Conservation (phyloP, 139 green algal genomes). For the Micractinium conductrix region DNA sequence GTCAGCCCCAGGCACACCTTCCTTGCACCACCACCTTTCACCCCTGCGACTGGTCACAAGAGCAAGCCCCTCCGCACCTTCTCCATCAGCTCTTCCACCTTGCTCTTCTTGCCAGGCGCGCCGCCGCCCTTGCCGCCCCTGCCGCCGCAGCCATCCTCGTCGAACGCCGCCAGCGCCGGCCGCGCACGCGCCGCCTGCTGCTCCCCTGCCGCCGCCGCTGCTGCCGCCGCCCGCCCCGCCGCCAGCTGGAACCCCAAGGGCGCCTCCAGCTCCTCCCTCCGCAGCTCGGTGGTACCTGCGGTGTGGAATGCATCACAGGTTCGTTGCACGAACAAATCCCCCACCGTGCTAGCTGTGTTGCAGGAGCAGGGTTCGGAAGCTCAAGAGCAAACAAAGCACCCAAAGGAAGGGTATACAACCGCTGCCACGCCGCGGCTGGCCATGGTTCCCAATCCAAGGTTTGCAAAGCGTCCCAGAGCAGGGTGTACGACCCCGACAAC, state of each 20-base stretch:
- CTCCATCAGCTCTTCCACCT: constrained; percentile 85
- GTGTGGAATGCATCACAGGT: no score
- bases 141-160: constrained; percentile 17
- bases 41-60: background rate
- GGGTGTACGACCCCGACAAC: no score
- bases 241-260: constrained; percentile 65
- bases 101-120: constrained; percentile 54
- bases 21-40: background rate
- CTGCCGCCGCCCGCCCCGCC: background rate
- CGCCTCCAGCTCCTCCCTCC: constrained; percentile 49
- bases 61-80: no score
- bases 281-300: constrained; percentile 49
- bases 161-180: constrained; percentile 31
- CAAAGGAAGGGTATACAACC: no score
- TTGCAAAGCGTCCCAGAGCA: no score
- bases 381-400: no score
- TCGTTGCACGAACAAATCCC: no score
- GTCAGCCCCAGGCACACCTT: background rate
- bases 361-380: no score
- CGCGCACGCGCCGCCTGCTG: constrained; percentile 8
- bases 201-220: constrained; percentile 1
- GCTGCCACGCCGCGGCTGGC: background rate
- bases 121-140: background rate
- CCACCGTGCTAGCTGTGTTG: no score
- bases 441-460: background rate